A percentile compares a stretch with the other conserved stretches of the same genome.
Conservation (phyloP, 257 asterid species). For the Solanum dulcamara region DNA sequence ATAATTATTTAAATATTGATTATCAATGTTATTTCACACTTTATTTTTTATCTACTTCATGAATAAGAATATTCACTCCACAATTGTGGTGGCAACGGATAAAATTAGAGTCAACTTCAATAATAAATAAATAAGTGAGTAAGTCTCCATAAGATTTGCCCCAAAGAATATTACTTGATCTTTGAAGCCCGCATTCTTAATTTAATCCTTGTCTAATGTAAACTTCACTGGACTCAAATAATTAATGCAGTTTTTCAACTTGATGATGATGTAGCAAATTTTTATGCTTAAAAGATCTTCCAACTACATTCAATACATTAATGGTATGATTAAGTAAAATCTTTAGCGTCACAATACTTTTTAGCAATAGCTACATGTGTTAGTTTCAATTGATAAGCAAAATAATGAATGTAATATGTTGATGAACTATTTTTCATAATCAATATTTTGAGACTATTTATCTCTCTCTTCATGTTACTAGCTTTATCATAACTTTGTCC, state of each 20-base stretch:
- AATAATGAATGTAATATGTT: not conserved
- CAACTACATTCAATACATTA: not conserved
- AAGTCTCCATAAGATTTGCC: not conserved
- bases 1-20: too few species aligned
- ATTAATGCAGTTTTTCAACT: not conserved
- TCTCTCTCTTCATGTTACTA: not conserved
- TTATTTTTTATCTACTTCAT: not conserved
- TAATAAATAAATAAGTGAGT: not conserved
- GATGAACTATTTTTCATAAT: not conserved
- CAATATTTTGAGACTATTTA: not conserved
- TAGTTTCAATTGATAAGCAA: not conserved
- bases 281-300: not conserved
- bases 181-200: not conserved
- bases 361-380: not conserved
- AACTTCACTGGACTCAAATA: not conserved
- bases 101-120: not conserved
- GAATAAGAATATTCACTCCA: not conserved
- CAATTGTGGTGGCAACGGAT: not conserved
- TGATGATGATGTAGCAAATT: not conserved
- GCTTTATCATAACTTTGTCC: too few species aligned
- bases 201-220: too few species aligned
- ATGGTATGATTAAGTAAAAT: not conserved
- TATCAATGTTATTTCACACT: not conserved
- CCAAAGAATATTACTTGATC: not conserved
- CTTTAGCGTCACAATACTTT: not conserved